Conservation (phyloP, 2,329 filamentous ascomycete species). For the Lasiodiplodia sp. region DNA sequence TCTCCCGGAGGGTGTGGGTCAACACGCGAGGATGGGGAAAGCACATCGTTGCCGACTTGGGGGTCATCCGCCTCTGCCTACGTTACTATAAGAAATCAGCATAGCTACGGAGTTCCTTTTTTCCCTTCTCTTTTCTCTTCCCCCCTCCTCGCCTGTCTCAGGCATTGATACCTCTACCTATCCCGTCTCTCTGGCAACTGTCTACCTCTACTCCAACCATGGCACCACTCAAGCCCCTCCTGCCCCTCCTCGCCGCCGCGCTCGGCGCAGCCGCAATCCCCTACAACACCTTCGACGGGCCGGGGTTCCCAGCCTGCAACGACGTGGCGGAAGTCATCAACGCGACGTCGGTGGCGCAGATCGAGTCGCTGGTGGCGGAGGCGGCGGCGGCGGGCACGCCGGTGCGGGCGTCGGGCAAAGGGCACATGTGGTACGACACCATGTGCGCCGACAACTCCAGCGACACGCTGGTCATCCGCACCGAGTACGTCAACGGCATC, state of each 20-base stretch:
- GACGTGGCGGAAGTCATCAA: constrained; percentile 56
- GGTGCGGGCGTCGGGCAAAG: constrained; percentile 58
- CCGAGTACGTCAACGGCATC: constrained; percentile 55
- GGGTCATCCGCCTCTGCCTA: background rate
- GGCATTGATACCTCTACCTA: background rate
- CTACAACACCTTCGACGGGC: constrained; percentile 60
- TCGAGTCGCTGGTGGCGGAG: constrained; percentile 52
- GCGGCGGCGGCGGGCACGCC: constrained; percentile 50
- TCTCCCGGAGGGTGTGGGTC: background rate
- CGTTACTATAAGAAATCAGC: background rate
- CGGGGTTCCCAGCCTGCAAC: constrained; percentile 57
- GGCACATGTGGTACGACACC: constrained; percentile 63
- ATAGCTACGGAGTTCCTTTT: background rate
- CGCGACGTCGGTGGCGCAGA: constrained; percentile 55
- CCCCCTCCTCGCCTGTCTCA: background rate
- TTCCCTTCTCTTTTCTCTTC: background rate
- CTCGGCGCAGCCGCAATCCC: constrained; percentile 30
- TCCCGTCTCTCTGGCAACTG: background rate
- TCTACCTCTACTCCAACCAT: background rate
- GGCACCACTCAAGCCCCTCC: constrained; percentile 34
- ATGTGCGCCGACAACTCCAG: constrained; percentile 59
- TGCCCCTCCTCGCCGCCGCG: constrained; percentile 43
- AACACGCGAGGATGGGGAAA: background rate
- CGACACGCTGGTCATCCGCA: constrained; percentile 57
- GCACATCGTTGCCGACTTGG: background rate